These are phyloP conservation scores for Xylaria sp. DNA, from an alignment of 2,329 filamentous ascomycete species.

Conservation along the genomic window DNA sequence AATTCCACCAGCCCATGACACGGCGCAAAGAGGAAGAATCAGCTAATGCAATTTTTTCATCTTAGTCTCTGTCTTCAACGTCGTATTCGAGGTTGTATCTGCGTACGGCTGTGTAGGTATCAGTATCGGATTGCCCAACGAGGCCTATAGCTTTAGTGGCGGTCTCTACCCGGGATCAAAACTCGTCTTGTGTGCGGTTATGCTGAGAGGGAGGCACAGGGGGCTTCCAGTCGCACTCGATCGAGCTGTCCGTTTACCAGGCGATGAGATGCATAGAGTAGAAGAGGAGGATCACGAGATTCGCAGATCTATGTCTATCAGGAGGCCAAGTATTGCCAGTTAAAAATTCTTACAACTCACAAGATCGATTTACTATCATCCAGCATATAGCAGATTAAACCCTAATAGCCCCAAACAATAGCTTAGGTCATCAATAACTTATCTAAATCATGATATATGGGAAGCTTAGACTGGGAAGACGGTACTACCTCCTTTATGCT, in stretches of 20 bases:
- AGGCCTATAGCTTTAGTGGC: constrained; percentile 65
- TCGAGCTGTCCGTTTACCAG: constrained; percentile 58
- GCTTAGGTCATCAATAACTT: neutral
- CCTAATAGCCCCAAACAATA: neutral
- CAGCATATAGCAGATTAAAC: neutral
- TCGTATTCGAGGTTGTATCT: constrained; percentile 65
- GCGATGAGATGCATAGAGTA: constrained; percentile 50
- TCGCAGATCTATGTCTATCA: constrained; percentile 50
- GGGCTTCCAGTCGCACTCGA: constrained; percentile 66
- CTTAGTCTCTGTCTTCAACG: constrained; percentile 63
- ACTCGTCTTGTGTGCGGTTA: constrained; percentile 65
- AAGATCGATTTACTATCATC: neutral
- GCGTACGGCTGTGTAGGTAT: constrained; percentile 70
- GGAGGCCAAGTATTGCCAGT: constrained; percentile 42
- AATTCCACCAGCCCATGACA: too few species aligned
- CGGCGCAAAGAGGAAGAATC: neutral
- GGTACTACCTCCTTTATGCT: neutral
- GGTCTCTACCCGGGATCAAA: constrained; percentile 65
- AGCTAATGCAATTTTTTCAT: neutral
- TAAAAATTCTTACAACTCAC: neutral
- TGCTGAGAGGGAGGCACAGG: constrained; percentile 64
- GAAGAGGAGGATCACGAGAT: constrained; percentile 56
- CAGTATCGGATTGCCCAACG: constrained; percentile 62
- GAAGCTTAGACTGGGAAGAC: neutral
- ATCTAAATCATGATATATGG: neutral